Percentiles rank a stretch among this genome's conserved stretches.
Evolutionary conservation across 2,329 filamentous ascomycete species (phyloP).

Genomic region (Bipolaris zeicola): DNA sequence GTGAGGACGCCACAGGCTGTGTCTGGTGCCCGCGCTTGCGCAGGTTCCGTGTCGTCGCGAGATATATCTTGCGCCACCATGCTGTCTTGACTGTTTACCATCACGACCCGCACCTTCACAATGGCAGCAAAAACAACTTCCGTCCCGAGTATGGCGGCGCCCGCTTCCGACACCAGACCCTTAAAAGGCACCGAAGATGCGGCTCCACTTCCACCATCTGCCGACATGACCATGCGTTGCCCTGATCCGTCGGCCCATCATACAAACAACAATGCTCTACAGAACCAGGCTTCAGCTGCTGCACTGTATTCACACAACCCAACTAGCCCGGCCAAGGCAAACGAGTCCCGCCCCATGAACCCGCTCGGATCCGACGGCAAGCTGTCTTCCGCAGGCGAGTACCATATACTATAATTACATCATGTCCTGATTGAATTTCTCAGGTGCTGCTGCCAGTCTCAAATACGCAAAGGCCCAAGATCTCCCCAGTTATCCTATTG

Average conservation of each 20-base stretch:
- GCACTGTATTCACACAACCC: slow-evolving; percentile 62
- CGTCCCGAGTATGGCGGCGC: slow-evolving; percentile 26
- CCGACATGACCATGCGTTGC: slow-evolving; percentile 35
- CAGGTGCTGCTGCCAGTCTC: slow-evolving; percentile 66
- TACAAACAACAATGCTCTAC: slow-evolving; percentile 46
- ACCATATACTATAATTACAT: neutral
- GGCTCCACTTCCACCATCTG: slow-evolving; percentile 29
- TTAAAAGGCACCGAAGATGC: slow-evolving; percentile 24
- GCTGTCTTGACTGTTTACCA: neutral
- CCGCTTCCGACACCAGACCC: slow-evolving; percentile 28
- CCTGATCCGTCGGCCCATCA: slow-evolving; percentile 54
- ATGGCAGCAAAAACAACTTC: slow-evolving; percentile 40
- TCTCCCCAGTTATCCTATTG: slow-evolving; percentile 74
- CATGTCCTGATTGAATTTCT: slow-evolving; percentile 19
- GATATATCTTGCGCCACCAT: neutral
- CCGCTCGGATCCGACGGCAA: slow-evolving; percentile 60
- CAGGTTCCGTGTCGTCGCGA: too few species aligned
- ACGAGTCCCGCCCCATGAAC: slow-evolving; percentile 27
- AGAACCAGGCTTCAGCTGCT: slow-evolving; percentile 63
- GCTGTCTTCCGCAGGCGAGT: slow-evolving; percentile 63
- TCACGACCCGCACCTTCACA: neutral
- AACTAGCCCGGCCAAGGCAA: slow-evolving; percentile 31
- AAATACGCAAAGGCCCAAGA: slow-evolving; percentile 75
- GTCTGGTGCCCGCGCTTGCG: neutral
- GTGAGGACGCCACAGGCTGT: slow-evolving; percentile 12